Evolutionary conservation across 495 filamentous ascomycete species (phyloP), one percentile per base, ranked within the genome.

Genomic region (Penicillium longicatenatum): DNA sequence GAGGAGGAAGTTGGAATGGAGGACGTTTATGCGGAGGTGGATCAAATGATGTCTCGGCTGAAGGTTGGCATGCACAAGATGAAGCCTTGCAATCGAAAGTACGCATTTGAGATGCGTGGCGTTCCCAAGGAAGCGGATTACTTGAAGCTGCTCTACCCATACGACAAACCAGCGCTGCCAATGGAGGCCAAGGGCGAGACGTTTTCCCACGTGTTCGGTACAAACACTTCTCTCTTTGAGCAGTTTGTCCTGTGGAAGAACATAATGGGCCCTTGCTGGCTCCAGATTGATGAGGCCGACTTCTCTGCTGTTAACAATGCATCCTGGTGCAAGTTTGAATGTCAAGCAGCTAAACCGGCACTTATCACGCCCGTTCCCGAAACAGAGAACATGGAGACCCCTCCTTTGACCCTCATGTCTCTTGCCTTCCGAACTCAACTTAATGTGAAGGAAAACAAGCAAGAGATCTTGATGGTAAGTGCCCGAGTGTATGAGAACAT

Each of bases 221-320:
- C 90, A 44, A 96, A 95, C 67, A 98, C 94, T 0, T 85, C 91
- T 3, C 78, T 98, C 1, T 98, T 98, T 61, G 94, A 98, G 65
- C 94, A 98, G 65, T 98, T 98, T 65, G 95, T 97, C 14, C 81
- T 98, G 12, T 97, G 92, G 90, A 97, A 95, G 73, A 92, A 93
- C 60, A 89, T 98, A 57, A 98, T 96, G 92, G 94, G 94, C 0
- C 94, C 94, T 11, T 98, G 95, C 75, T 98, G 94, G 94, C 81
- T 98, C 17, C 89, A 84, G 66, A 92, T 98, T 55, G 82, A 90
- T 58, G 88, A 87, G 53, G 89, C 88, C 33, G 85, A 97, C 67
- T 96, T 96, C 71, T 79, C 82, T 12, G 79, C 88, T 2, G 74
- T 97, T n/a, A 92, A 87, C 70, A 97, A 97, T 64, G 86, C 90